Conservation (phyloP, 2,329 filamentous ascomycete species). For the Aspergillus hiratsukae region DNA sequence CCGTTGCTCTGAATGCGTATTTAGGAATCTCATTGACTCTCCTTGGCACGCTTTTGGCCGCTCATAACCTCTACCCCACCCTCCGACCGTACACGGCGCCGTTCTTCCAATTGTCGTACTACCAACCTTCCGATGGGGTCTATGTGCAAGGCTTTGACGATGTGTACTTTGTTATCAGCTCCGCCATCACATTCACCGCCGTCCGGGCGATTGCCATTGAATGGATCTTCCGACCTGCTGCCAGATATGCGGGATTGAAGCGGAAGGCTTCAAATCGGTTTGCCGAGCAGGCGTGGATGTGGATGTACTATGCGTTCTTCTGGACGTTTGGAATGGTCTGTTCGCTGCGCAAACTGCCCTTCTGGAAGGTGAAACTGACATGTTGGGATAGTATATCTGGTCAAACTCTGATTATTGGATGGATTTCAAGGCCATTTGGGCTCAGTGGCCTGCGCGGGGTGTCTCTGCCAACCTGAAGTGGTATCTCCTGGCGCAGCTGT, state of each 20-base stretch:
- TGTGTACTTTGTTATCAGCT: conserved; percentile 69
- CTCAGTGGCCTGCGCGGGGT: conserved; percentile 75
- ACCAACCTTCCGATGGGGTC: conserved; percentile 61
- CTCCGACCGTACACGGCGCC: conserved; percentile 74
- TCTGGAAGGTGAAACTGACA: conserved; percentile 5
- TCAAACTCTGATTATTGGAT: conserved; percentile 72
- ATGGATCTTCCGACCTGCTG: conserved; percentile 76
- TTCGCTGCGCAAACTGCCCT: conserved; percentile 8
- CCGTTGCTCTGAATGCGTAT: conserved; percentile 1
- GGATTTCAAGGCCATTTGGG: conserved; percentile 75
- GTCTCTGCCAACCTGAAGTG: conserved; percentile 71
- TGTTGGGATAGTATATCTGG: conserved; percentile 65
- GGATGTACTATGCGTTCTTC: conserved; percentile 76
- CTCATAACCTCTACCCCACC: conserved; percentile 77
- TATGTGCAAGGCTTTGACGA: conserved; percentile 81
- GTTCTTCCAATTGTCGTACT: conserved; percentile 84
- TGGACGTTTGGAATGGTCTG: conserved; percentile 81
- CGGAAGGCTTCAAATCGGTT: conserved; percentile 79
- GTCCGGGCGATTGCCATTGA: conserved; percentile 82
- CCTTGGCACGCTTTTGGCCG: conserved; percentile 73
- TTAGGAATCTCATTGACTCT: conserved; percentile 81
- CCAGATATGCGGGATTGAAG: conserved; percentile 65
- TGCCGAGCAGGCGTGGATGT: conserved; percentile 89
- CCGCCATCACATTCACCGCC: conserved; percentile 80
- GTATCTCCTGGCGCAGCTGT: conserved; percentile 86